phyloP scores from a whole-genome alignment of 1,284 basidiomycete species.

The Tylopilus microsporus region DNA sequence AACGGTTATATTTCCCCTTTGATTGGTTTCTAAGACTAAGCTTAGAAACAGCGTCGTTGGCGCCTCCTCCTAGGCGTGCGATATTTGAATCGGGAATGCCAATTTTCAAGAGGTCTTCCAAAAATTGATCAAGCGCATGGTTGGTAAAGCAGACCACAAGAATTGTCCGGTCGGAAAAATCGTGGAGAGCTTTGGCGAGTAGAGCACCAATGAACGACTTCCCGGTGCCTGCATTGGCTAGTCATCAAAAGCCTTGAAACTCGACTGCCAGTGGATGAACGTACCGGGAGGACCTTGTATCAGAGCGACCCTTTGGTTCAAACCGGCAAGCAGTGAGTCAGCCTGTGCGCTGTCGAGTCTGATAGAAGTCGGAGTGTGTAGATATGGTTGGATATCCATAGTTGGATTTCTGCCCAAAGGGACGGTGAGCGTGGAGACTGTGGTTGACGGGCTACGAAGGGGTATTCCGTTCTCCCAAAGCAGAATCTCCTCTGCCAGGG shows the following conservation, averaged over 20 bases:
- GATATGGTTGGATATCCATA: constrained; percentile 39
- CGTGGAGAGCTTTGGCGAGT: constrained; percentile 52
- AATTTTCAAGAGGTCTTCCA: constrained; percentile 54
- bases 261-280: constrained; percentile 10
- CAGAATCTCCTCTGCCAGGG: constrained; percentile 48
- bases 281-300: constrained; percentile 66
- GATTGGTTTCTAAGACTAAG: constrained; percentile 38
- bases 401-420: constrained; percentile 33
- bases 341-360: constrained; percentile 50
- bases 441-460: constrained; percentile 14
- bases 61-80: constrained; percentile 54
- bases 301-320: constrained; percentile 52
- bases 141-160: constrained; percentile 66
- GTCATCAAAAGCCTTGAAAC: background rate
- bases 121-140: constrained; percentile 62
- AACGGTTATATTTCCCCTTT: constrained; percentile 18
- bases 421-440: constrained; percentile 28
- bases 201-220: constrained; percentile 66
- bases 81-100: constrained; percentile 47
- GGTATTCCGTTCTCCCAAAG: constrained; percentile 42
- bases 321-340: constrained; percentile 44
- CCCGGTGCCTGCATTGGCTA: constrained; percentile 48
- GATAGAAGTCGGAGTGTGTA: constrained; percentile 38
- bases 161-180: constrained; percentile 43
- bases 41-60: constrained; percentile 41